Conservation (phyloP, 2,329 filamentous ascomycete genomes). For the Ceratocystiopsis brevicomis region DNA sequence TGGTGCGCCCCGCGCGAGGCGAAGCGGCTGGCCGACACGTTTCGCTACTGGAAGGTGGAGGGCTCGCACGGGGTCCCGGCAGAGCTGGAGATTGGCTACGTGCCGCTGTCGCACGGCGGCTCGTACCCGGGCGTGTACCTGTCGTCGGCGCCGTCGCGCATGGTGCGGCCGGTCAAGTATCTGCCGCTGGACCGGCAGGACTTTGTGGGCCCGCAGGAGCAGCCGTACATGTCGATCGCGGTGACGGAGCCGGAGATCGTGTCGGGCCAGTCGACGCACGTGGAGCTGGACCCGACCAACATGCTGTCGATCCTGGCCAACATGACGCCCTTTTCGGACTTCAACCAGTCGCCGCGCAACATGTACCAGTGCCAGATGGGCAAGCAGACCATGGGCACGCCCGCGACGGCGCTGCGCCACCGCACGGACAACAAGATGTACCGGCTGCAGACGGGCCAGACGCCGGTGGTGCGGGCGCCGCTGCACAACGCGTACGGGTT, state of each 20-base stretch:
- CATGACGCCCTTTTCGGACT: constrained; percentile 97
- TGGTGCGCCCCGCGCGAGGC: constrained; percentile 80
- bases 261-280: constrained; percentile 78
- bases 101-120: constrained; percentile 75
- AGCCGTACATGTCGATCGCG: constrained; percentile 96
- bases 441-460: constrained; percentile 85
- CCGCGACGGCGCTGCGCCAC: constrained; percentile 64
- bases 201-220: constrained; percentile 81
- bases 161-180: constrained; percentile 86
- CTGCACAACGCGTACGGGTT: constrained; percentile 92
- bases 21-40: constrained; percentile 60
- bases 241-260: constrained; percentile 74
- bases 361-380: constrained; percentile 99
- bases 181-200: constrained; percentile 72
- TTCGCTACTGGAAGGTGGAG: constrained; percentile 91
- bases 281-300: constrained; percentile 86
- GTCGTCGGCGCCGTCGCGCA: constrained; percentile 65
- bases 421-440: constrained; percentile 97
- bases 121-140: constrained; percentile 94
- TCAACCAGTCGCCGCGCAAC: constrained; percentile 95
- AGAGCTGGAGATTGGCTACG: constrained; percentile 78
- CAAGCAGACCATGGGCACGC: constrained; percentile 98
- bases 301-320: constrained; percentile 95
- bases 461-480: constrained; percentile 76
- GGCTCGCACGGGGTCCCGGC: constrained; percentile 62